phyloP scores from a whole-genome alignment of 2,329 filamentous ascomycete genomes.

The Fusarium nisikadoi region DNA sequence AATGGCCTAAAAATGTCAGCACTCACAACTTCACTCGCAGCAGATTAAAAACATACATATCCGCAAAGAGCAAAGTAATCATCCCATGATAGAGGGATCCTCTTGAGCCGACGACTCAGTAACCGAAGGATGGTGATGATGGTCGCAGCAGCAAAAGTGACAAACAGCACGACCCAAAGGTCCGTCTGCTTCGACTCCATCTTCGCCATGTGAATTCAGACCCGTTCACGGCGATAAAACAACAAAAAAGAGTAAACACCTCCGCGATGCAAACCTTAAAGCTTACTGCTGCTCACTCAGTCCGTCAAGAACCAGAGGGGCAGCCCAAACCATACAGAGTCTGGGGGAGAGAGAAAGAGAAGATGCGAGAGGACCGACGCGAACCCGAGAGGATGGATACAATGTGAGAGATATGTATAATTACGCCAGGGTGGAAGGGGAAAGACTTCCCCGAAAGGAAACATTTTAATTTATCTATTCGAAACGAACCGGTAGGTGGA shows the following conservation, averaged over 20 bases:
- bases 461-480: background rate
- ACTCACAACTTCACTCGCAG: background rate
- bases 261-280: background rate
- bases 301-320: conserved; percentile 8
- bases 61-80: conserved; percentile 38
- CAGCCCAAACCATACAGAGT: background rate
- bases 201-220: background rate
- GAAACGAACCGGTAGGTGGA: background rate
- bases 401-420: conserved; percentile 19
- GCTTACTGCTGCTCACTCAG: background rate
- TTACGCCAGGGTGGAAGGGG: background rate
- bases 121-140: conserved; percentile 25
- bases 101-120: conserved; percentile 33
- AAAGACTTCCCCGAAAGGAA: background rate
- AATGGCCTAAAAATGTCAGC: conserved; percentile 14
- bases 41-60: conserved; percentile 6
- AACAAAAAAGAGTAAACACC: background rate
- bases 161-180: conserved; percentile 23
- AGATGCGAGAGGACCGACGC: conserved; percentile 1
- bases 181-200: conserved; percentile 30
- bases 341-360: background rate
- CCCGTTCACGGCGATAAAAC: background rate
- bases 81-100: conserved; percentile 26
- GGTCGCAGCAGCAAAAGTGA: conserved; percentile 35
- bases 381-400: conserved; percentile 8